Evolutionary conservation across 2,329 filamentous ascomycete genomes (phyloP).

Genomic region (Cytospora paraplurivora): DNA sequence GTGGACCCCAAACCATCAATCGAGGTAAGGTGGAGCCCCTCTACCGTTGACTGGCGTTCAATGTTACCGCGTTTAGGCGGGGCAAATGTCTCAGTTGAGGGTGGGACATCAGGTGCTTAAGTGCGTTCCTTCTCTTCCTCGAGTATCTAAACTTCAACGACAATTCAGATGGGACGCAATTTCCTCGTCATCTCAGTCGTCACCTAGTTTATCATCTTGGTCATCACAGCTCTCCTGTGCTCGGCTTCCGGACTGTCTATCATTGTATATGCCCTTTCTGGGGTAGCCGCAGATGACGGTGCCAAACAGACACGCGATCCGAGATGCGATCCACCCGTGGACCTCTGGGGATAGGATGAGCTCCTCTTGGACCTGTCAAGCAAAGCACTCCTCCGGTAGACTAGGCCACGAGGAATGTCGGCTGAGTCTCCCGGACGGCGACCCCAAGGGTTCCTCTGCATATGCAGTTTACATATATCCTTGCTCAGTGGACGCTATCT

Average conservation of each 20-base stretch:
- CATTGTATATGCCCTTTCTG: neutral
- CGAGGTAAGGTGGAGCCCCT: neutral
- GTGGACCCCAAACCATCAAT: neutral
- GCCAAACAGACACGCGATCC: neutral
- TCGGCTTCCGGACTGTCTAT: neutral
- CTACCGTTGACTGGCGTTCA: too few species aligned
- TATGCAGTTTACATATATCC: conserved; percentile 9
- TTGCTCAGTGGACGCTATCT: conserved; percentile 18
- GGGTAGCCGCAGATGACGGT: neutral
- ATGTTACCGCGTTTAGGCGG: neutral
- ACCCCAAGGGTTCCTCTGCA: conserved; percentile 11
- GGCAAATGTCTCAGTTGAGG: neutral
- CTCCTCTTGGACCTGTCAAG: neutral
- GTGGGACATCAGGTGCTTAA: conserved; percentile 9
- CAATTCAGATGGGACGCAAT: neutral
- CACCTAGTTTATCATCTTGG: neutral
- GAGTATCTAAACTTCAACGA: conserved; percentile 14
- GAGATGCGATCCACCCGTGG: neutral
- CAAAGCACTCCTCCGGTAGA: neutral
- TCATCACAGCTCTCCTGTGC: neutral
- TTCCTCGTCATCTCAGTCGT: neutral
- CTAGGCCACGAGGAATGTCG: neutral
- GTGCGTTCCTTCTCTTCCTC: conserved; percentile 2
- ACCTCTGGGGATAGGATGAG: neutral
- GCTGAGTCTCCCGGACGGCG: neutral